Evolutionary conservation across 176 grass and related monocot genomes (phyloP).

Genomic region (Ananas comosus): DNA sequence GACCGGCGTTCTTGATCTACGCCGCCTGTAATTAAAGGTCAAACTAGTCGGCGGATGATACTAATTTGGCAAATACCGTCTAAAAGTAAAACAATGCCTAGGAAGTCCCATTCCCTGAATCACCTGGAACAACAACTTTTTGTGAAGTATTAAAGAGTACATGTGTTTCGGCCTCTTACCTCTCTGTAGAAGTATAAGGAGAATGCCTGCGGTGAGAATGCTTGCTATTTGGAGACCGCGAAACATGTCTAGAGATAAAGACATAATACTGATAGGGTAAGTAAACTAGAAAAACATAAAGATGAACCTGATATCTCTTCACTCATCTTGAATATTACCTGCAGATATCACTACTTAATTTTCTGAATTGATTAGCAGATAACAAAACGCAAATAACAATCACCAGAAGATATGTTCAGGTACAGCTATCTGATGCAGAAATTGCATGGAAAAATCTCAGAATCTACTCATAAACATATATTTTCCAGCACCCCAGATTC

Average conservation of each 20-base stretch:
- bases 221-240: conserved; percentile 88
- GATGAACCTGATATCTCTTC: conserved; percentile 58
- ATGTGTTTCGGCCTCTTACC: conserved; percentile 46
- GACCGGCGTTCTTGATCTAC: conserved; percentile 35
- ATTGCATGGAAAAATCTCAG: background rate
- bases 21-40: conserved; percentile 32
- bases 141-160: conserved; percentile 6
- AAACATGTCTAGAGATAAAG: conserved; percentile 89
- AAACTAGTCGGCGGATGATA: conserved; percentile 1
- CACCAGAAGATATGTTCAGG: background rate
- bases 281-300: conserved; percentile 37
- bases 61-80: background rate
- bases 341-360: conserved; percentile 7
- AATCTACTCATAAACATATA: background rate
- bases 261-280: conserved; percentile 71
- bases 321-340: conserved; percentile 32
- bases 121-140: conserved; percentile 21
- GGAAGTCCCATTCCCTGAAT: conserved; percentile 13
- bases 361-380: background rate
- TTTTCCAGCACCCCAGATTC: background rate
- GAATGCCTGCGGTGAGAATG: conserved; percentile 85
- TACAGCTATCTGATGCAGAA: background rate
- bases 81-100: conserved; percentile 3
- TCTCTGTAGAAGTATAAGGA: conserved; percentile 52
- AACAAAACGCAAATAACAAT: background rate